A percentile compares a stretch with the other conserved stretches of the same genome.
phyloP scores from a whole-genome alignment of 495 filamentous ascomycete genomes.

The Xylaria cubensis region DNA sequence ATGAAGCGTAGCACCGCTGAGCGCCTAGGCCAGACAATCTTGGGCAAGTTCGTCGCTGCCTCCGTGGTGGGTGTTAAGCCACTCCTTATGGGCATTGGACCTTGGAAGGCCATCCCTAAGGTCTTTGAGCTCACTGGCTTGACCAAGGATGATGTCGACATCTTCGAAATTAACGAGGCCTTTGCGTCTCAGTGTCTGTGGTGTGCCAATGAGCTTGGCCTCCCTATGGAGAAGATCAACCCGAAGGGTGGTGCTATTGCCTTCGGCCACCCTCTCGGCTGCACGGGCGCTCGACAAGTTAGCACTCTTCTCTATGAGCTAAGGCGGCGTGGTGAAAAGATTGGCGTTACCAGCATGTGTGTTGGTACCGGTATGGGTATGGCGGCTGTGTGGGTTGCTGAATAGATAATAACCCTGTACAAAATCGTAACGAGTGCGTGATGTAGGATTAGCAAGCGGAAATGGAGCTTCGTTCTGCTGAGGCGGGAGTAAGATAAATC shows the following conservation, averaged over 20 bases:
- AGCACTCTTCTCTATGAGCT: constrained; percentile 90
- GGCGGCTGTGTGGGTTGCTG: constrained; percentile 92
- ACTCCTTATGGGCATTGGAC: constrained; percentile 93
- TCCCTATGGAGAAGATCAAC: constrained; percentile 86
- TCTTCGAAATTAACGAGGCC: constrained; percentile 99
- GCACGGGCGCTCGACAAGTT: constrained; percentile 92
- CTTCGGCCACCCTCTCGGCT: constrained; percentile 96
- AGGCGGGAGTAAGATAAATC: not conserved
- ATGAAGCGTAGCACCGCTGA: constrained; percentile 96
- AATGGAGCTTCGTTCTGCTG: not conserved
- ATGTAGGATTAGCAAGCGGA: constrained; percentile 11
- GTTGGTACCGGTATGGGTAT: constrained; percentile 97
- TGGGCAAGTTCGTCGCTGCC: constrained; percentile 85
- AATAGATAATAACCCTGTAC: constrained; percentile 54
- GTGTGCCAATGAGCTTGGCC: constrained; percentile 86
- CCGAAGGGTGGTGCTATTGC: constrained; percentile 98
- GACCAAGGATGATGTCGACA: constrained; percentile 88
- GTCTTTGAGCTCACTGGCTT: constrained; percentile 83
- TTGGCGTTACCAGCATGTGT: constrained; percentile 97
- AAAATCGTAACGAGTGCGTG: not conserved
- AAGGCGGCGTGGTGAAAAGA: constrained; percentile 75
- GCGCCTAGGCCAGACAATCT: constrained; percentile 82
- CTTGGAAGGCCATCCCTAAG: constrained; percentile 94
- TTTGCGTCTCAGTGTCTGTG: constrained; percentile 95
- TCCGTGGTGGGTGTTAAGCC: constrained; percentile 89